Evolutionary conservation across 1,139 yeast genomes (phyloP), one percentile per base, ranked within the genome.

Genomic region (Debaryomyces udenii): DNA sequence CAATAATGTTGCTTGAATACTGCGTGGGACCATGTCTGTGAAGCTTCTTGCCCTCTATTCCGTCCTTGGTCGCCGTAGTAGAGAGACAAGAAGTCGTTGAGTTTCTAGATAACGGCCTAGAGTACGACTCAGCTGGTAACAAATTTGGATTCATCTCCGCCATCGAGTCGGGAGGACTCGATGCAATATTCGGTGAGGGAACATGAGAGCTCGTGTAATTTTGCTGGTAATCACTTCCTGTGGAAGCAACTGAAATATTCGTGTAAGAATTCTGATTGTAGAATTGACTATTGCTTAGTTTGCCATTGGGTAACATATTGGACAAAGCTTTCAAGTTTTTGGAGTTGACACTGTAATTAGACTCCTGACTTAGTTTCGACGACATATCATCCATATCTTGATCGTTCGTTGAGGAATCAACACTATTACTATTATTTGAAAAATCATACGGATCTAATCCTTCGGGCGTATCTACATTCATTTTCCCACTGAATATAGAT

Each of bases 11-110:
- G 37, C 59, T 59, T 3, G 74, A 61, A 47, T 67, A 70, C 2
- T 66, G 57, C 14, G 66, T 62, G 4, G 72, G 74, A 0, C 74
- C 74, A 26, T 57, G 58, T 44, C 80, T 63, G 50, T 76, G 80
- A 37, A 79, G 66, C 39, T 75, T 62, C 49, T 79, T 76, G 2
- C 89, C 89, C 56, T 83, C 88, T 6, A 82, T 61, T 0, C 89
- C 89, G 55, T 83, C 89, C 52, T 83, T 83, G 20, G 86, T 81
- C 9, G 89, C 89, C 2, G 86, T 82, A 15, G 84, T 81, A 0
- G 88, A 81, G 26, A 83, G 60, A 38, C 86, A 83, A 2, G 87
- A 81, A 2, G 83, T 77, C 27, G 78, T 76, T 14, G 87, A 81
- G 36, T 77, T 76, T 39, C 87, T 68, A 0, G 87, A 81, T 23